These are phyloP conservation scores for Pestalotiopsis sp. DNA, from an alignment of 2,329 filamentous ascomycete genomes.

Conservation along the genomic window DNA sequence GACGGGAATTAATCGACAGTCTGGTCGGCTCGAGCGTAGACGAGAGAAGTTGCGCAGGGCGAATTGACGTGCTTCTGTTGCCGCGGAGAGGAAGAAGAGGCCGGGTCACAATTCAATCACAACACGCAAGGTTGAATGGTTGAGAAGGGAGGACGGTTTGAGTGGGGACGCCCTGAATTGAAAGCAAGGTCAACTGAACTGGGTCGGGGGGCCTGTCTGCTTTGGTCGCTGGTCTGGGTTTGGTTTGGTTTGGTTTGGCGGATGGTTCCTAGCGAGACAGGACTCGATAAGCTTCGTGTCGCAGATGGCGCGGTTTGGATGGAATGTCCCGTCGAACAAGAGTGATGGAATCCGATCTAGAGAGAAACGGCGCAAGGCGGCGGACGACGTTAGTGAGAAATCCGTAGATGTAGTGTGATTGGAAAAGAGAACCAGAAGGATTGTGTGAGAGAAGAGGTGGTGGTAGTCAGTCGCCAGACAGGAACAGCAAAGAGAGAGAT, in stretches of 20 bases:
- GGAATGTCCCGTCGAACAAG: background rate
- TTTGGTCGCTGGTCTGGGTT: background rate
- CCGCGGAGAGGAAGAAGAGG: background rate
- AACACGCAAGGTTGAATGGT: background rate
- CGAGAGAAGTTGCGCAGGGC: background rate
- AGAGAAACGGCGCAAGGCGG: background rate
- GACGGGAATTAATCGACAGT: background rate
- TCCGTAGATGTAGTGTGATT: background rate
- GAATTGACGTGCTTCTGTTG: conserved; percentile 7
- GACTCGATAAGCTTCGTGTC: background rate
- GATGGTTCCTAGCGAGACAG: background rate
- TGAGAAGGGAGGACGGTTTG: background rate
- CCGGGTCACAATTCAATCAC: conserved; percentile 8
- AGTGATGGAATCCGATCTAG: background rate
- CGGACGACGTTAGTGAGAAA: background rate
- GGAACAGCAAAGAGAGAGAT: background rate
- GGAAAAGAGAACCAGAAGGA: background rate
- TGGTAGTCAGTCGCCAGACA: background rate
- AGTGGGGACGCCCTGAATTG: background rate
- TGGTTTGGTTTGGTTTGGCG: background rate
- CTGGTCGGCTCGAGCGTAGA: background rate
- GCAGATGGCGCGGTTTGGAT: background rate
- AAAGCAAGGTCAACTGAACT: background rate
- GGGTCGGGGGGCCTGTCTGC: background rate
- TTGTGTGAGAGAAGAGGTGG: background rate